Evolutionary conservation across 306 rosid species (phyloP), one percentile per base, ranked within the genome.

Genomic region (Glycine tomentella): DNA sequence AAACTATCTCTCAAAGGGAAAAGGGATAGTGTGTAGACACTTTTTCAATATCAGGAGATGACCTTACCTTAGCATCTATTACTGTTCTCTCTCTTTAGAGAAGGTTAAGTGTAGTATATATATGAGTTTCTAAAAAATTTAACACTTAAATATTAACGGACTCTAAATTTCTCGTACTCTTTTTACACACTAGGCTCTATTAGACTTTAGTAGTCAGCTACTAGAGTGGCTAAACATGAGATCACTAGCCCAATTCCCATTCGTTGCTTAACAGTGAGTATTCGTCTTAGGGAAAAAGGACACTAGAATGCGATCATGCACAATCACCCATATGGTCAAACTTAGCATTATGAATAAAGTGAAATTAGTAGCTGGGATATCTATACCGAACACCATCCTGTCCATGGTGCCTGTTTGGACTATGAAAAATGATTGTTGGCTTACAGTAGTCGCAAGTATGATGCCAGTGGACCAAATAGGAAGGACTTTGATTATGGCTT

Each of bases 391-490:
- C 7, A 84, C 8, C 70, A 36, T 77, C 48, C 90, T 85, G 84
- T 91, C 77, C 99, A 93, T 91, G 59, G 88, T 86, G 15, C 1
- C 49, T 9, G 97, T 94, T 82, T 91, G 97, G 52, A 88, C 76
- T n/a, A 90, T 80, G 1, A 86, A 8, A 70, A 92, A 84, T 44
- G 88, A 0, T 25, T 83, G 53, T 64, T 95, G 94, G 85, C 2
- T 63, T 17, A 88, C 64, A 55, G 80, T 52, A 13, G 77, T 74
- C 0, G 83, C 77, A 62, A 90, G 20, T 6, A 80, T 34, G 63
- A 95, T 87, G 69, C 92, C 87, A 0, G 92, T 74, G 11, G 97
- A 91, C 97, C 97, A 95, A 46, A 95, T 84, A 0, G 97, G 97
- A 50, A 93, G 79, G 50, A 95, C 88, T 76, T 83, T 93, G 74